A percentile compares a stretch with the other conserved stretches of the same genome.
Conservation (phyloP, 1,284 basidiomycete genomes). For the Leucoagaricus sp. region DNA sequence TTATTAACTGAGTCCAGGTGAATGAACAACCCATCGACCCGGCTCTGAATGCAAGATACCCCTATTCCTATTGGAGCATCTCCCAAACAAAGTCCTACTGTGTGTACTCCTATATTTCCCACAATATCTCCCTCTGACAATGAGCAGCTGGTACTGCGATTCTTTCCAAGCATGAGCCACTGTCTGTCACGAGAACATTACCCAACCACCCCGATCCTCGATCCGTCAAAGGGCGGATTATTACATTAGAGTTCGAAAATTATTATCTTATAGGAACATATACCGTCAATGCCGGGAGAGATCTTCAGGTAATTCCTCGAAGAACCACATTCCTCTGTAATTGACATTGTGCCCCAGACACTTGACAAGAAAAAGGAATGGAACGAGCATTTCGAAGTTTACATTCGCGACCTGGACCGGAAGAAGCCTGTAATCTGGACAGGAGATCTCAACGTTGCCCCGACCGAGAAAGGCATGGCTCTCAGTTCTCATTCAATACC, state of each 20-base stretch:
- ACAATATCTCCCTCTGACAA: neutral
- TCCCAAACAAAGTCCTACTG: conserved; percentile 76
- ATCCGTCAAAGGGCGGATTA: conserved; percentile 71
- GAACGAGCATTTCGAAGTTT: conserved; percentile 74
- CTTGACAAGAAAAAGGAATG: conserved; percentile 74
- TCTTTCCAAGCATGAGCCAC: conserved; percentile 75
- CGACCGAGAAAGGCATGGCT: conserved; percentile 62
- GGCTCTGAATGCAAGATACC: conserved; percentile 55
- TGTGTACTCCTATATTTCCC: conserved; percentile 32
- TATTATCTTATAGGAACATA: conserved; percentile 82
- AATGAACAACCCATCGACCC: conserved; percentile 67
- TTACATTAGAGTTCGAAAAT: conserved; percentile 79
- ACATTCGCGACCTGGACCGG: conserved; percentile 71
- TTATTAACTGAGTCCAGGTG: too few species aligned
- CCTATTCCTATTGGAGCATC: conserved; percentile 76
- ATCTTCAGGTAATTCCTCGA: conserved; percentile 64
- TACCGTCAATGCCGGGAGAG: conserved; percentile 83
- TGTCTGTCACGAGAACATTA: conserved; percentile 65
- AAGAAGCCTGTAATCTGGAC: conserved; percentile 87
- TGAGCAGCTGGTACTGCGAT: conserved; percentile 77
- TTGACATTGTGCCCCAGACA: conserved; percentile 53
- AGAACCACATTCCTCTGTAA: neutral
- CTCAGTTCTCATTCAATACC: neutral
- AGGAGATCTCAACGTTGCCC: conserved; percentile 89
- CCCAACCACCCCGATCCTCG: conserved; percentile 70